Evolutionary conservation across 352 stramenopile species (phyloP).

Genomic region (Globisporangium ultimum): DNA sequence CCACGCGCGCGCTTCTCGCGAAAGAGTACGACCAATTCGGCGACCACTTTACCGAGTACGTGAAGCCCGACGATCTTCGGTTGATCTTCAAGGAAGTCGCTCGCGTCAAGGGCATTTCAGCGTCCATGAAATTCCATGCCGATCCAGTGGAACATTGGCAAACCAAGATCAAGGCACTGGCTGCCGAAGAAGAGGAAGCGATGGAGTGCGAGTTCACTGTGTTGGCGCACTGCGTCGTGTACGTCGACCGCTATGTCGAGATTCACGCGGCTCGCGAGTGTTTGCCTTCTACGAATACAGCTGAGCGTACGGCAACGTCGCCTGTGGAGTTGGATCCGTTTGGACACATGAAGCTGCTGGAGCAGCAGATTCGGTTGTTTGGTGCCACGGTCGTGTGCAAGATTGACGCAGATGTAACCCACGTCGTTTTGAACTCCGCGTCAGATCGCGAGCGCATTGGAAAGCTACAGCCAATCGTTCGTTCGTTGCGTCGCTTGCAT

Average conservation of each 20-base stretch:
- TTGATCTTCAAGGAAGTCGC: conserved; percentile 45
- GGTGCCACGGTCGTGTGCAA: conserved; percentile 33
- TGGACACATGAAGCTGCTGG: conserved; percentile 43
- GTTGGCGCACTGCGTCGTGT: conserved; percentile 71
- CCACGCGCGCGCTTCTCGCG: conserved; percentile 43
- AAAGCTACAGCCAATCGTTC: conserved; percentile 41
- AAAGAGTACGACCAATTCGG: conserved; percentile 73
- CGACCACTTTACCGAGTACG: conserved; percentile 69
- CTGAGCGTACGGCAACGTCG: neutral
- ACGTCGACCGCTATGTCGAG: conserved; percentile 38
- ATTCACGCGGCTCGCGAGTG: conserved; percentile 11
- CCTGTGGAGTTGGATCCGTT: conserved; percentile 20
- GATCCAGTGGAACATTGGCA: conserved; percentile 42
- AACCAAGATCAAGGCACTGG: conserved; percentile 27
- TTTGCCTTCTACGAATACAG: neutral
- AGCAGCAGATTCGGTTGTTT: conserved; percentile 59
- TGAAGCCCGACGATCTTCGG: conserved; percentile 42
- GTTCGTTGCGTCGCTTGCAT: conserved; percentile 36
- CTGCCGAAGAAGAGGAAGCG: conserved; percentile 59
- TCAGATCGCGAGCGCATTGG: conserved; percentile 27
- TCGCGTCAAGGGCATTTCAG: neutral
- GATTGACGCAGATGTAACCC: conserved; percentile 53
- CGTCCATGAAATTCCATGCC: neutral
- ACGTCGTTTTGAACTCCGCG: conserved; percentile 44
- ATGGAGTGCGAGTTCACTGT: conserved; percentile 72